Base-by-base conservation (phyloP, 1,284 basidiomycete genomes). In the Coriolopsis trogii region DNA sequence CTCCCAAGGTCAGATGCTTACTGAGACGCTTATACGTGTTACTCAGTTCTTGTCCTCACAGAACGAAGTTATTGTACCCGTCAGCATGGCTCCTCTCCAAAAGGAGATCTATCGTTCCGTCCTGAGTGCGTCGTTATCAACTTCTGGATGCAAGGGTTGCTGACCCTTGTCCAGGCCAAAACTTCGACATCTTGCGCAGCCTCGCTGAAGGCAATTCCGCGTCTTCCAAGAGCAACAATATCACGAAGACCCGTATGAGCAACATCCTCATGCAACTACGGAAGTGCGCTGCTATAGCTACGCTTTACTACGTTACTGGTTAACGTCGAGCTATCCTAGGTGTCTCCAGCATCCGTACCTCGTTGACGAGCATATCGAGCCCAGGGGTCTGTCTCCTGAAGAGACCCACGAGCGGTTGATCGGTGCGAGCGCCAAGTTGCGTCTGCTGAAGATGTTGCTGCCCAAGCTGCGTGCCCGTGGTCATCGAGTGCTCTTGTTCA, bases 401-500 rank as follows among this genome's bases (percentile, higher is more conserved):
- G 87, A 90, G 62, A 80, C 82, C 24, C 93, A 96, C 55, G 82
- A 86, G 53, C 89, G 88, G 58, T 72, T 98, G 31, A 85, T 94
- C 38, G 87, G 90, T 50, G 92, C 85, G 1, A 95, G 93, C 60
- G 85, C 89, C 28, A 98, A 98, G 72, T 76, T 99, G 44, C 83
- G 87, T 26, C 81, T 97, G 47, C 78, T 99, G 37, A 93, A 89
- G 69, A 71, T 76, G 41, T 73, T 98, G 41, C 77, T 99, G 31
- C 91, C 92, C 0, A 92, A 95, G 70, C 80, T 99, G 47, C 93
- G 92, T 66, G 84, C 85, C 45, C 84, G 88, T 36, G 95, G 94
- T 0, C 97, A 99, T 72, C 87, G 97, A 23, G 87, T 98, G n/a
- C 77, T 99, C 20, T 76, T 99, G 23, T 99, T 99, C 74, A 97